Evolutionary conservation across 2,329 filamentous ascomycete genomes (phyloP).

Genomic region (Trichophyton schoenleinii): DNA sequence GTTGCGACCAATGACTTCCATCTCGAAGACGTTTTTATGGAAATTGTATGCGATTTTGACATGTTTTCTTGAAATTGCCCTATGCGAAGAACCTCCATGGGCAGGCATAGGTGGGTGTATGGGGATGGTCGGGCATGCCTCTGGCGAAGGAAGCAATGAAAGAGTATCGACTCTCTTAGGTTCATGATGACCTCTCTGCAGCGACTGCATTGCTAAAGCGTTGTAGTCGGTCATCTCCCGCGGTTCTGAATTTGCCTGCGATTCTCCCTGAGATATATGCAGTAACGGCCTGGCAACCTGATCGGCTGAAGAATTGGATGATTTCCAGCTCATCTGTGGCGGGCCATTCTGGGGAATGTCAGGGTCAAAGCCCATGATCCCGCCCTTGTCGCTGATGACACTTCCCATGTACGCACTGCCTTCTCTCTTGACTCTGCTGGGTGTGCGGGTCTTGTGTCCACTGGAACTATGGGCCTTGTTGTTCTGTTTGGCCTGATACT

Average conservation of each 20-base stretch:
- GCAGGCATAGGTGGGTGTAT: conserved; percentile 44
- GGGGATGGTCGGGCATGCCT: conserved; percentile 45
- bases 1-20: conserved; percentile 48
- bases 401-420: conserved; percentile 36
- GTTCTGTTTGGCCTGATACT: conserved; percentile 32
- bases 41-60: conserved; percentile 50
- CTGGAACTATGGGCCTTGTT: conserved; percentile 36
- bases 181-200: conserved; percentile 12
- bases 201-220: conserved; percentile 34
- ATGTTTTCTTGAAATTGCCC: conserved; percentile 50
- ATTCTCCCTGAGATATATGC: conserved; percentile 14
- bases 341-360: conserved; percentile 30
- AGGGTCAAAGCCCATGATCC: conserved; percentile 40
- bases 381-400: conserved; percentile 44
- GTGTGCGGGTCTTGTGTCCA: conserved; percentile 32
- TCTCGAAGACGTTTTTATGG: conserved; percentile 43
- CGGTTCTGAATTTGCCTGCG: conserved; percentile 7
- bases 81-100: conserved; percentile 39
- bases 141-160: conserved; percentile 38
- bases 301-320: conserved; percentile 35
- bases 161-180: conserved; percentile 36
- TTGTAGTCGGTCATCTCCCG: conserved; percentile 31
- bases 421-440: conserved; percentile 34
- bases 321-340: conserved; percentile 34
- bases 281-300: conserved; percentile 21